Evolutionary conservation across 768 basidiomycete genomes (phyloP).

Genomic region (Mycena metata): DNA sequence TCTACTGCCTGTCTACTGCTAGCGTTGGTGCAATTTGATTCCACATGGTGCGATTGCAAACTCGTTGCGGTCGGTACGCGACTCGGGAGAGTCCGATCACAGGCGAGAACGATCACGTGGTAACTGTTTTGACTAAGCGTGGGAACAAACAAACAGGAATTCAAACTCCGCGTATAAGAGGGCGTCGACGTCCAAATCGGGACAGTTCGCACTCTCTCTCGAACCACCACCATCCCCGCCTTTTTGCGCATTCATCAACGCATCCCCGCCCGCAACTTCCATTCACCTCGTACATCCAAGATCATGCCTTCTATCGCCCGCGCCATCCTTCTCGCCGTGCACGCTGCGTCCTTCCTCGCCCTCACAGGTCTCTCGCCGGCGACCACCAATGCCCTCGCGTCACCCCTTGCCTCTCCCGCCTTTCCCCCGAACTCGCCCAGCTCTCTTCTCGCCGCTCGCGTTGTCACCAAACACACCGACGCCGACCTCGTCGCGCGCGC

Average conservation of each 20-base stretch:
- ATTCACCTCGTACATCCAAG: slow-evolving; percentile 12
- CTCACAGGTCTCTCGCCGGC: slow-evolving; percentile 49
- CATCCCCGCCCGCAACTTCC: slow-evolving; percentile 21
- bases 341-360: slow-evolving; percentile 55
- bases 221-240: slow-evolving; percentile 35
- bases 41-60: no score
- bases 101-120: slow-evolving; percentile 25
- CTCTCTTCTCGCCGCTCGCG: slow-evolving; percentile 41
- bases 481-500: slow-evolving; percentile 43
- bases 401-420: slow-evolving; percentile 49
- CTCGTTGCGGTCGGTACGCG: no score
- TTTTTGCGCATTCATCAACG: slow-evolving; percentile 7
- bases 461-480: slow-evolving; percentile 25
- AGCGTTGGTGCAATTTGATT: no score
- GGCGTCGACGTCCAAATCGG: slow-evolving; percentile 7
- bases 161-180: slow-evolving; percentile 34
- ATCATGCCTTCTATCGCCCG: slow-evolving; percentile 53
- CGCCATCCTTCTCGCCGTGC: slow-evolving; percentile 55
- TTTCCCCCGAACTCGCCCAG: slow-evolving; percentile 37
- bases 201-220: slow-evolving; percentile 33
- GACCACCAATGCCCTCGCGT: slow-evolving; percentile 47
- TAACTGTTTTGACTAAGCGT: neutral
- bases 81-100: no score
- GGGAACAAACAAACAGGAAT: slow-evolving; percentile 26
- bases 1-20: no score